Evolutionary conservation across 768 basidiomycete genomes (phyloP).

Genomic region (Tulasnella sp.): DNA sequence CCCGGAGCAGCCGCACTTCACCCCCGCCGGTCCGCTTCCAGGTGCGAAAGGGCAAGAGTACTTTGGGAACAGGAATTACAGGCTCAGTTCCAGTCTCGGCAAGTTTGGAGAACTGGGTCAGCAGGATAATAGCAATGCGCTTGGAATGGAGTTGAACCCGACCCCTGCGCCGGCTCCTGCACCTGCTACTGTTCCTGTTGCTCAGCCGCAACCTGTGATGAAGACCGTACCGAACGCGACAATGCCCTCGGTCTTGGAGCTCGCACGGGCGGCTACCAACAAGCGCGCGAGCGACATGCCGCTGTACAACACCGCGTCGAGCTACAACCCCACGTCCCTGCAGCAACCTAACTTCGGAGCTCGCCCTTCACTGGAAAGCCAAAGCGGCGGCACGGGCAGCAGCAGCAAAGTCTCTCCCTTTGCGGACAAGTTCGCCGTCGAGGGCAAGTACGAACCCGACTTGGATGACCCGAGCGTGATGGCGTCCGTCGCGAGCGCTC

Average conservation of each 20-base stretch:
- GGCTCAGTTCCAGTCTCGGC: not conserved
- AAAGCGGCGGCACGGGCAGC: not conserved
- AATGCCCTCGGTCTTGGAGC: not conserved
- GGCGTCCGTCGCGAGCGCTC: not conserved
- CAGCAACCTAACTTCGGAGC: not conserved
- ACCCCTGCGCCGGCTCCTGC: not conserved
- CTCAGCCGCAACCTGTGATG: not conserved
- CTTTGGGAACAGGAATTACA: not conserved
- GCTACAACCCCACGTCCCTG: not conserved
- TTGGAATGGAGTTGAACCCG: not conserved
- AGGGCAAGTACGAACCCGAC: slow-evolving; percentile 8
- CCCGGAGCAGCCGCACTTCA: slow-evolving; percentile 8
- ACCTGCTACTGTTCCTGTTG: not conserved
- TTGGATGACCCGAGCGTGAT: not conserved
- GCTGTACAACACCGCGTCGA: not conserved
- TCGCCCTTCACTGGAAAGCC: not conserved
- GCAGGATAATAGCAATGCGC: not conserved
- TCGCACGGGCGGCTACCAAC: not conserved
- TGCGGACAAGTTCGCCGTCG: slow-evolving; percentile 10
- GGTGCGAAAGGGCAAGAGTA: not conserved
- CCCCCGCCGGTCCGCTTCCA: not conserved
- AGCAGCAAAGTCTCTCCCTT: not conserved
- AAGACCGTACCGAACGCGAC: not conserved
- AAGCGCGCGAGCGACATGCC: not conserved
- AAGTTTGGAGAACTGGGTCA: not conserved